phyloP scores from a whole-genome alignment of 345 rosid species.

The Pelargonium nanum region DNA sequence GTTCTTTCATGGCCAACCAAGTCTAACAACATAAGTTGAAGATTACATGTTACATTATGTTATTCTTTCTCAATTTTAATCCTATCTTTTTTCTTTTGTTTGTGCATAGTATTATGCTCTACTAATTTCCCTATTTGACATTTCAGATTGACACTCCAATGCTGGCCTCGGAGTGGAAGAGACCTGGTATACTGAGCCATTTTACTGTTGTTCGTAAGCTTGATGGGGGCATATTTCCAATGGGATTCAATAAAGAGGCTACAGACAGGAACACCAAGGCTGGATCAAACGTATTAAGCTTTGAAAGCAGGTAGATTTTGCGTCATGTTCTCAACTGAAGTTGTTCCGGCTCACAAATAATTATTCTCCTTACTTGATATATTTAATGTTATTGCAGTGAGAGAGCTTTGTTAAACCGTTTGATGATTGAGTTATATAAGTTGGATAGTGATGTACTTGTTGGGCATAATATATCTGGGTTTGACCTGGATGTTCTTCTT shows the following conservation, averaged over 20 bases:
- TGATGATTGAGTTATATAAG: slow-evolving; percentile 77
- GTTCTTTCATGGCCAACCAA: not conserved
- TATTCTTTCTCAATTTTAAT: not conserved
- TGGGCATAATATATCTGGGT: slow-evolving; percentile 96
- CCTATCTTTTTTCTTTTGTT: no score
- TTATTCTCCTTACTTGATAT: slow-evolving; percentile 6
- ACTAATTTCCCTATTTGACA: slow-evolving; percentile 11
- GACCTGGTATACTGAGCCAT: slow-evolving; percentile 67
- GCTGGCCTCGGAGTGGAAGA: slow-evolving; percentile 81
- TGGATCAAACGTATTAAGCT: slow-evolving; percentile 59
- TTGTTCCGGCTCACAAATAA: slow-evolving; percentile 1
- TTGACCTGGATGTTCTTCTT: slow-evolving; percentile 92
- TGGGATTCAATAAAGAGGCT: slow-evolving; percentile 90
- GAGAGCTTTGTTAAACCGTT: slow-evolving; percentile 78
- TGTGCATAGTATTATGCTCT: no score
- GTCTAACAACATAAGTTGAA: not conserved
- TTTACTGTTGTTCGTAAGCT: slow-evolving; percentile 89
- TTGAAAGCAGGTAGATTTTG: slow-evolving; percentile 62
- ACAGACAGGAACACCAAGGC: slow-evolving; percentile 70
- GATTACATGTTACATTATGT: not conserved
- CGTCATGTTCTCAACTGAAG: not conserved
- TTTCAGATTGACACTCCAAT: slow-evolving; percentile 90
- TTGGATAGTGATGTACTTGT: slow-evolving; percentile 91
- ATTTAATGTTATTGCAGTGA: slow-evolving; percentile 49
- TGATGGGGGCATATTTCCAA: slow-evolving; percentile 79